Percentiles rank a stretch among this genome's conserved stretches.
Conservation (phyloP, 225 moss, liverwort and hornwort genomes). For the Sphagnum tenellum region DNA sequence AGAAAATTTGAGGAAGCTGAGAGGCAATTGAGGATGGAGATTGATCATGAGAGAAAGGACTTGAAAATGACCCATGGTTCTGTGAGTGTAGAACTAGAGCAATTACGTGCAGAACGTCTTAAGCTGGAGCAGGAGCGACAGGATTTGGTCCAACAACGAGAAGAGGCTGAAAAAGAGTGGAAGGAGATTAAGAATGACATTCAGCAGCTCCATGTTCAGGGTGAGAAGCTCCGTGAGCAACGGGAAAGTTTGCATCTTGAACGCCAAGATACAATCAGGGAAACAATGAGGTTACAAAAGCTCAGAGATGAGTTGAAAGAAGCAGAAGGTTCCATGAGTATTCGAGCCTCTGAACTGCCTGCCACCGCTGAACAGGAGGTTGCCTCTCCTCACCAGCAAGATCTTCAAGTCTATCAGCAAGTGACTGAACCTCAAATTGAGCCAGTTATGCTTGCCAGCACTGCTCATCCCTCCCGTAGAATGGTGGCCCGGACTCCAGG, state of each 20-base stretch:
- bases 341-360: constrained; percentile 50
- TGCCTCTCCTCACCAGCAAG: constrained; percentile 46
- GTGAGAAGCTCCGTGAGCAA: constrained; percentile 90
- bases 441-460: constrained; percentile 18
- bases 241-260: constrained; percentile 71
- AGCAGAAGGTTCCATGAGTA: constrained; percentile 73
- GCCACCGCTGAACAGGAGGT: constrained; percentile 64
- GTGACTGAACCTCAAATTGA: constrained; percentile 17
- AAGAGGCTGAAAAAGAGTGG: constrained; percentile 80
- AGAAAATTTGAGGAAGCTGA: constrained; percentile 75
- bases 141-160: constrained; percentile 72
- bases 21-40: constrained; percentile 38
- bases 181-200: constrained; percentile 92
- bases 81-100: constrained; percentile 36
- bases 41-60: constrained; percentile 66
- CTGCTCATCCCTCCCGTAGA: constrained; percentile 33
- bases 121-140: constrained; percentile 79
- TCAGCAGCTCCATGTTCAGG: constrained; percentile 72
- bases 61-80: constrained; percentile 46
- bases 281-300: constrained; percentile 44
- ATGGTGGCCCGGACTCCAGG: constrained; percentile 52
- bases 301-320: constrained; percentile 62
- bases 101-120: constrained; percentile 39
- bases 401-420: constrained; percentile 17
- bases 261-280: constrained; percentile 53